Evolutionary conservation across 768 basidiomycete genomes (phyloP).

Genomic region (Lactarius quietus): DNA sequence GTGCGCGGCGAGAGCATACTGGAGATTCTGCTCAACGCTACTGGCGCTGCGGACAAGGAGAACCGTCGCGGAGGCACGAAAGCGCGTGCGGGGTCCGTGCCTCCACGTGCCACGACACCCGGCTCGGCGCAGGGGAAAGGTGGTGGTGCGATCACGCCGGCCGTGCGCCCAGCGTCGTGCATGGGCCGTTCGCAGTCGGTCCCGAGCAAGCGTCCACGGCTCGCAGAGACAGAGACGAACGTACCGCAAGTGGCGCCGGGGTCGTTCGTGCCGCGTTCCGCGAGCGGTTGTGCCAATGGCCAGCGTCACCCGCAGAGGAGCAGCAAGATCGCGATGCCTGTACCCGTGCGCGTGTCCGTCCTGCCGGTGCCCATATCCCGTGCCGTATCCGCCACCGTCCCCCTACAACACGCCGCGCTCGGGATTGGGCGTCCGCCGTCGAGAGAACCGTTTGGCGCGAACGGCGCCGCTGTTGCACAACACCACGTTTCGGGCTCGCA

Average conservation of each 20-base stretch:
- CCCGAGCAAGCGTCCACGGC: slow-evolving; percentile 61
- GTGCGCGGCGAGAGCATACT: slow-evolving; percentile 83
- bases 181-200: slow-evolving; percentile 42
- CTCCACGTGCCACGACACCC: slow-evolving; percentile 61
- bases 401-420: slow-evolving; percentile 50
- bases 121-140: slow-evolving; percentile 35
- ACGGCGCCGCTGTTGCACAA: neutral
- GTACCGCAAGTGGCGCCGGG: slow-evolving; percentile 35
- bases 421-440: slow-evolving; percentile 50
- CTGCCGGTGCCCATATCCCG: slow-evolving; percentile 34
- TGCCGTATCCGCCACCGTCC: slow-evolving; percentile 47
- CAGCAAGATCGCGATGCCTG: slow-evolving; percentile 29
- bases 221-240: slow-evolving; percentile 46
- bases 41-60: slow-evolving; percentile 70
- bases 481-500: slow-evolving; percentile 6
- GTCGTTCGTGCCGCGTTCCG: slow-evolving; percentile 23
- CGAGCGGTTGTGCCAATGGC: neutral
- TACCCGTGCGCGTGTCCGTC: slow-evolving; percentile 16
- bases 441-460: slow-evolving; percentile 31
- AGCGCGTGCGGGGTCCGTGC: slow-evolving; percentile 51
- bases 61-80: slow-evolving; percentile 41
- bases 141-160: slow-evolving; percentile 50
- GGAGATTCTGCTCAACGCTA: slow-evolving; percentile 68
- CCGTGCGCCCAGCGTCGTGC: slow-evolving; percentile 53
- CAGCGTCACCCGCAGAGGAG: slow-evolving; percentile 23